Evolutionary conservation across 495 filamentous ascomycete species (phyloP).

Genomic region (Amphirosellinia nigrospora): DNA sequence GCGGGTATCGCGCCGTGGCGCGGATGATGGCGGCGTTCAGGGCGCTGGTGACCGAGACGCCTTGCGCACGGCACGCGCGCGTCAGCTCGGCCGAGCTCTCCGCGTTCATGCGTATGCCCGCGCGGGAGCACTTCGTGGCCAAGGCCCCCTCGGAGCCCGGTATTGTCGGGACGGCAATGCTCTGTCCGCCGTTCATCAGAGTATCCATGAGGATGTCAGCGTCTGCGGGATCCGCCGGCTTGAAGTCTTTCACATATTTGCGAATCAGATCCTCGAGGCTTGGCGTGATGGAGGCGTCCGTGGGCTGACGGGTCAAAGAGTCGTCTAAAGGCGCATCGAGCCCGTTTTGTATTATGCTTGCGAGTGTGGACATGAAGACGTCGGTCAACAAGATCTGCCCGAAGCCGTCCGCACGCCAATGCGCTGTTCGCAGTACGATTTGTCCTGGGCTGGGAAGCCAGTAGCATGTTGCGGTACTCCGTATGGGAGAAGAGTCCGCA

Average conservation of each 20-base stretch:
- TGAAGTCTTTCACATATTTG: not conserved
- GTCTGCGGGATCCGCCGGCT: not conserved
- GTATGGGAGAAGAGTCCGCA: conserved; percentile 32
- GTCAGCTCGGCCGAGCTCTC: conserved; percentile 9
- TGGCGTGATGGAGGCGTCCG: not conserved
- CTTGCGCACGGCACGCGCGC: conserved; percentile 20
- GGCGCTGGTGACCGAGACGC: conserved; percentile 27
- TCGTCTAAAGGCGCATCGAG: not conserved
- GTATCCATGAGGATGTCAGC: conserved; percentile 17
- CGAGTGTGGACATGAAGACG: conserved; percentile 27
- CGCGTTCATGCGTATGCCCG: not conserved
- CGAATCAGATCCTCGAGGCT: conserved; percentile 21
- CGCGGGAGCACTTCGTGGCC: not conserved
- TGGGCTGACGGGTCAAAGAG: not conserved
- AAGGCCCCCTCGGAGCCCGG: not conserved
- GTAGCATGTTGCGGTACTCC: conserved; percentile 30
- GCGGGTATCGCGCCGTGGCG: conserved; percentile 22
- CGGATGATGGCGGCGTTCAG: conserved; percentile 33
- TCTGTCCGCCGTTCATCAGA: conserved; percentile 4
- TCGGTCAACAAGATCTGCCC: conserved; percentile 32
- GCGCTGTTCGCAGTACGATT: conserved; percentile 31
- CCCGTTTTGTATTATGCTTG: not conserved
- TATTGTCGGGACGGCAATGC: conserved; percentile 26
- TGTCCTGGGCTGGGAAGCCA: conserved; percentile 31
- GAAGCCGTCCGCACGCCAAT: conserved; percentile 40